A percentile compares a stretch with the other conserved stretches of the same genome.
Conservation (phyloP, 2,329 filamentous ascomycete species). For the Phaeosphaeria sp. region DNA sequence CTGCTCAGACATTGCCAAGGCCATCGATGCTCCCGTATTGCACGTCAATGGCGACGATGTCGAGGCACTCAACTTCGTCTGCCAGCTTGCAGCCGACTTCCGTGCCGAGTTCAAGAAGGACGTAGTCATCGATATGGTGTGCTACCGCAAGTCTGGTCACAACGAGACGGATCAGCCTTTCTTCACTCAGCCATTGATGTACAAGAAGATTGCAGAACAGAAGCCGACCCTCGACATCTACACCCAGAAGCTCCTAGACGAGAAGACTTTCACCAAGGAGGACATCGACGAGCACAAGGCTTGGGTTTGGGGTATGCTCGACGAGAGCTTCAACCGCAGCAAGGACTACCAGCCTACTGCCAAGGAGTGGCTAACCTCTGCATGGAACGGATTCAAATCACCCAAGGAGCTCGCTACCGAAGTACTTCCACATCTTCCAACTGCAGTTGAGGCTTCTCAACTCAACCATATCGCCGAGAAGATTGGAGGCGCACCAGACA, state of each 20-base stretch:
- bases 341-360: constrained; percentile 97
- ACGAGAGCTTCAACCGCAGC: constrained; percentile 95
- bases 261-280: constrained; percentile 95
- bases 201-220: constrained; percentile 92
- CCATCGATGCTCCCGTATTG: constrained; percentile 97
- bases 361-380: constrained; percentile 98
- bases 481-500: constrained; percentile 80
- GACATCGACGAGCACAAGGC: constrained; percentile 99
- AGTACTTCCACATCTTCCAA: constrained; percentile 89
- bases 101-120: constrained; percentile 98
- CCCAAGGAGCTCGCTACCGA: constrained; percentile 97
- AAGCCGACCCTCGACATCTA: constrained; percentile 88
- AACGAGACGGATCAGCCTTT: constrained; percentile 99
- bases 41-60: constrained; percentile 99
- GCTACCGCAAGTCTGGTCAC: constrained; percentile 98
- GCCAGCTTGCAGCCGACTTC: constrained; percentile 96
- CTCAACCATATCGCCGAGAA: constrained; percentile 82
- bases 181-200: constrained; percentile 99
- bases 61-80: constrained; percentile 97
- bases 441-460: constrained; percentile 74
- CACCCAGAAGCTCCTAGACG: constrained; percentile 85
- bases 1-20: constrained; percentile 99
- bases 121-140: constrained; percentile 96
- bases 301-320: constrained; percentile 99
- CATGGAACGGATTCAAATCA: constrained; percentile 99